Evolutionary conservation across 768 basidiomycete genomes (phyloP).

Genomic region (Russula abietina): DNA sequence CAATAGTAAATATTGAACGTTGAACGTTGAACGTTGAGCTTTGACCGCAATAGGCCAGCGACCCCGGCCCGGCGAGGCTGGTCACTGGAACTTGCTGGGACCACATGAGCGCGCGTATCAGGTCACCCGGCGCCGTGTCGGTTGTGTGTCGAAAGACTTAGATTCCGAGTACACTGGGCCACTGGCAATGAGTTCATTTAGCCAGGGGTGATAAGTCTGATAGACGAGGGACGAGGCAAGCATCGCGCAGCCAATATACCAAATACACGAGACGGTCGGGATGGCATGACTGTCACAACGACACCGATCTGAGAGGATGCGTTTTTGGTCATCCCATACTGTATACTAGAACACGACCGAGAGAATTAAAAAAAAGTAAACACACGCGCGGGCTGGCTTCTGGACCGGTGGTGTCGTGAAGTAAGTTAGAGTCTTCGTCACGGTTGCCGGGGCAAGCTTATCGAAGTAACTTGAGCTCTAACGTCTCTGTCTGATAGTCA

Average conservation of each 20-base stretch:
- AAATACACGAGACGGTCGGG: slow-evolving; percentile 13
- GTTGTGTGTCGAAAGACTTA: too few species aligned
- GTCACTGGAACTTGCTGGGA: slow-evolving; percentile 14
- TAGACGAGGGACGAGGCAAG: slow-evolving; percentile 10
- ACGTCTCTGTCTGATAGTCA: slow-evolving; percentile 10
- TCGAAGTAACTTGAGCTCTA: slow-evolving; percentile 10
- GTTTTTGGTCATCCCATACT: not conserved
- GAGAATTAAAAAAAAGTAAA: not conserved
- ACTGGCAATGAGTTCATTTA: too few species aligned
- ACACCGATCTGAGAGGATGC: too few species aligned
- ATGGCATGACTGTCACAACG: slow-evolving; percentile 8
- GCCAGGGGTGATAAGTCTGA: too few species aligned
- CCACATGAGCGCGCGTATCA: slow-evolving; percentile 16
- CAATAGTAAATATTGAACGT: too few species aligned
- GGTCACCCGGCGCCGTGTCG: too few species aligned
- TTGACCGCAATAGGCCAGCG: slow-evolving; percentile 15
- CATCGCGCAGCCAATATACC: slow-evolving; percentile 19
- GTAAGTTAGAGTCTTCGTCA: slow-evolving; percentile 8
- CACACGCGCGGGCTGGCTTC: slow-evolving; percentile 13
- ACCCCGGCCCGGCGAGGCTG: slow-evolving; percentile 18
- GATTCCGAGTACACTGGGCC: too few species aligned
- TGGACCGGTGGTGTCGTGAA: slow-evolving; percentile 17
- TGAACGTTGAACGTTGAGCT: too few species aligned
- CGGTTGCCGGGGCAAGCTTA: slow-evolving; percentile 8
- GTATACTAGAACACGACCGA: too few species aligned